Evolutionary conservation across 23 red algal genomes (phyloP).

Genomic region (Gracilariopsis chorda): DNA sequence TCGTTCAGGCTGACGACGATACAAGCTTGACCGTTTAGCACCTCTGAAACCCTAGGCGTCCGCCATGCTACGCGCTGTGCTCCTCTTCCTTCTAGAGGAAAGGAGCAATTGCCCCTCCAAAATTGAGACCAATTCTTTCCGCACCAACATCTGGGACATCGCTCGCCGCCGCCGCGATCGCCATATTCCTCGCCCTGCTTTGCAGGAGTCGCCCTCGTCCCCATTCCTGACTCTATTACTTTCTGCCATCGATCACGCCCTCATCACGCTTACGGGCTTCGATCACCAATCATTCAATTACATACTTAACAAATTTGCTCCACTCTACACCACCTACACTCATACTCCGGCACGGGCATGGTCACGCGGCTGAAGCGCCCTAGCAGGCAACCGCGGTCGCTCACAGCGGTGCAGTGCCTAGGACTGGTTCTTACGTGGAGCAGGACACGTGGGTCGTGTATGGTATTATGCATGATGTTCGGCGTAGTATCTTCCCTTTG

Average conservation of each 20-base stretch:
- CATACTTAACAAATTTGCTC: background rate
- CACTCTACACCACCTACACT: background rate
- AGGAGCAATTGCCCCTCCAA: background rate
- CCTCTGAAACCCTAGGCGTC: background rate
- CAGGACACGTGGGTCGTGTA: background rate
- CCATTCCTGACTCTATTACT: background rate
- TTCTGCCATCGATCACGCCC: background rate
- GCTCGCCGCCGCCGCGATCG: background rate
- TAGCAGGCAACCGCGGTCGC: background rate
- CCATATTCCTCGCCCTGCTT: background rate
- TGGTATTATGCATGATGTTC: background rate
- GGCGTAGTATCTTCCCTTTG: background rate
- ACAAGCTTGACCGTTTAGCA: background rate
- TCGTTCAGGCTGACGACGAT: background rate
- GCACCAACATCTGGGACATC: background rate
- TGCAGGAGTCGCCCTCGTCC: background rate
- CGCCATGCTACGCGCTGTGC: background rate
- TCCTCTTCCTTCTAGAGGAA: background rate
- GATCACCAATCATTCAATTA: slow-evolving; percentile 1
- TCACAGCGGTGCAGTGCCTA: background rate
- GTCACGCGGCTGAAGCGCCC: background rate
- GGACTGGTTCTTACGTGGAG: background rate
- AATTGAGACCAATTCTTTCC: background rate
- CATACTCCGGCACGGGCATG: background rate
- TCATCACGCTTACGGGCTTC: slow-evolving; percentile 3